phyloP scores from a whole-genome alignment of 176 grass and related monocot genomes.

The Guadua angustifolia region DNA sequence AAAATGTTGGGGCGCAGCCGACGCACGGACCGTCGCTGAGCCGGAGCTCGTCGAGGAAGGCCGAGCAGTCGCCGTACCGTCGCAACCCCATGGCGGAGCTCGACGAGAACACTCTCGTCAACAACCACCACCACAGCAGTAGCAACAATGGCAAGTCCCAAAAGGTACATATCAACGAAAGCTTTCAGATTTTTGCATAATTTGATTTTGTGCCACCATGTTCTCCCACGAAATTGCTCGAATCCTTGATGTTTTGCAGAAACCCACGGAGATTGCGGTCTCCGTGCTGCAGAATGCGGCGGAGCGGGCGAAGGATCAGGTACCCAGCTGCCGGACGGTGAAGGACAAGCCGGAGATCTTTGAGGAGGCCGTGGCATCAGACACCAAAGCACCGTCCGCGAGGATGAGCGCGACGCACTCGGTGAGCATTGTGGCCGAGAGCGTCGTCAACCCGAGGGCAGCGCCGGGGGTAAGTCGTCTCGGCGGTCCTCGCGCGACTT shows the following conservation, averaged over 20 bases:
- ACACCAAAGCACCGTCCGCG: slow-evolving; percentile 30
- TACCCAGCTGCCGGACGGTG: not conserved
- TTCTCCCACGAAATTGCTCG: not conserved
- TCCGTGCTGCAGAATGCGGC: slow-evolving; percentile 28
- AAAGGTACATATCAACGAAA: slow-evolving; percentile 54
- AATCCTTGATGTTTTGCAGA: slow-evolving; percentile 17
- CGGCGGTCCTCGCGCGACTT: slow-evolving; percentile 76
- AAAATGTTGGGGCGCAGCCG: slow-evolving; percentile 46
- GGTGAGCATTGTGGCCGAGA: slow-evolving; percentile 57
- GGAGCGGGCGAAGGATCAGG: slow-evolving; percentile 25
- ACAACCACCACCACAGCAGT: slow-evolving; percentile 1
- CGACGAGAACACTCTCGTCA: slow-evolving; percentile 58
- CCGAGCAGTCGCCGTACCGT: slow-evolving; percentile 66
- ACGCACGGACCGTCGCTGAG: slow-evolving; percentile 67
- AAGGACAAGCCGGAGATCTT: slow-evolving; percentile 31
- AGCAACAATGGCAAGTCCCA: slow-evolving; percentile 49
- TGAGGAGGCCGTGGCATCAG: slow-evolving; percentile 35
- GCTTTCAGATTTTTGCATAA: not conserved
- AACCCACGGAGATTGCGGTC: slow-evolving; percentile 33
- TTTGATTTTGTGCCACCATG: not conserved
- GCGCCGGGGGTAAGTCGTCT: slow-evolving; percentile 63
- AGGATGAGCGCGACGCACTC: slow-evolving; percentile 58
- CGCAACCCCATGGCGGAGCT: slow-evolving; percentile 88
- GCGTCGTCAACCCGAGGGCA: slow-evolving; percentile 41
- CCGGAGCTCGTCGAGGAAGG: slow-evolving; percentile 81